Conservation (phyloP, 164 flowering plant species). For the Aristolochia contorta region DNA sequence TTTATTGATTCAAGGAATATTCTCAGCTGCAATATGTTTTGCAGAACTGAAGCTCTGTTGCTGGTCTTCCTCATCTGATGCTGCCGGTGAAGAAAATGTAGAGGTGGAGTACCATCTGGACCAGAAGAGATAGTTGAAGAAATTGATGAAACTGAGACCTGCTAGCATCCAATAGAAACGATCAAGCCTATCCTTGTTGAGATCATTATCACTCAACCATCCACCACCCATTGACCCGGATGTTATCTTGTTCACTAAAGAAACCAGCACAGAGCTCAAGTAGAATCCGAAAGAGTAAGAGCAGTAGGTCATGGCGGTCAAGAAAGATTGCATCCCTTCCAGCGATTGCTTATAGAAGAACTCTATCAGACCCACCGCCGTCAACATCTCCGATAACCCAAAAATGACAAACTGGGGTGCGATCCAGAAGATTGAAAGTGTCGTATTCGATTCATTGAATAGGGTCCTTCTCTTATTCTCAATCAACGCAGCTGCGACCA, state of each 20-base stretch:
- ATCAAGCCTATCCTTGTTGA: conserved; percentile 58
- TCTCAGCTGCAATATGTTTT: conserved; percentile 19
- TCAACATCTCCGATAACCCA: conserved; percentile 68
- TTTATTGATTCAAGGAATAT: conserved; percentile 13
- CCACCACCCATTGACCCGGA: conserved; percentile 24
- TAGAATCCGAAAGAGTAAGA: conserved; percentile 69
- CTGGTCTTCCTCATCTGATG: conserved; percentile 17
- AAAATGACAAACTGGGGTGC: conserved; percentile 56
- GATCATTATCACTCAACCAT: conserved; percentile 56
- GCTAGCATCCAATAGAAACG: conserved; percentile 69
- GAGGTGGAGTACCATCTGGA: conserved; percentile 48
- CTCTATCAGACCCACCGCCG: conserved; percentile 65
- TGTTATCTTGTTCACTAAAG: conserved; percentile 50
- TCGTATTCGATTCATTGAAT: conserved; percentile 14
- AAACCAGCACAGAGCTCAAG: conserved; percentile 53
- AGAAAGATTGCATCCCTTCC: conserved; percentile 60
- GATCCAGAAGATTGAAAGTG: conserved; percentile 50
- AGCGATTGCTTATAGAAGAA: conserved; percentile 57
- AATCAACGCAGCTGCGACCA: conserved; percentile 64
- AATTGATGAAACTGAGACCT: conserved; percentile 46
- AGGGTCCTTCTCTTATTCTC: conserved; percentile 46
- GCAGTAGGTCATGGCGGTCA: conserved; percentile 62
- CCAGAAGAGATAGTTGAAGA: conserved; percentile 59
- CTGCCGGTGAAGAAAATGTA: conserved; percentile 20
- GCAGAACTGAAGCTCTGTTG: conserved; percentile 18